Evolutionary conservation across 768 basidiomycete genomes (phyloP).

Genomic region (Xerocomellus intermedius): DNA sequence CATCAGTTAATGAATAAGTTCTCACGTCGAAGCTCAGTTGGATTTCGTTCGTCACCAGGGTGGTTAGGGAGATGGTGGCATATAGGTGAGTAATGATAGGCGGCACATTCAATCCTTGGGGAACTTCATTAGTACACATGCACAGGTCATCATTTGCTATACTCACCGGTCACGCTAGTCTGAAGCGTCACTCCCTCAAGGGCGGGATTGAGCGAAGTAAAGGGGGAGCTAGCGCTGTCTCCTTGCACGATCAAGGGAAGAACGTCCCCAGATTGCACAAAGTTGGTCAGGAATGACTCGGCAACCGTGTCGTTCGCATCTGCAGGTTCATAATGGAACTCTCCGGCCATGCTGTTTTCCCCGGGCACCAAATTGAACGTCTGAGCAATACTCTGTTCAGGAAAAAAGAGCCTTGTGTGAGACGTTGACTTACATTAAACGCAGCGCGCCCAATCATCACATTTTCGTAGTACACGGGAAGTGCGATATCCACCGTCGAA

Average conservation of each 20-base stretch:
- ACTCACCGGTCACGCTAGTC: conserved; percentile 48
- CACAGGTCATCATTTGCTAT: not conserved
- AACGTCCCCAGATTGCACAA: conserved; percentile 50
- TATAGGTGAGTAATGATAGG: conserved; percentile 57
- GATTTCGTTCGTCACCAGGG: conserved; percentile 50
- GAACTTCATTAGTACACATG: not conserved
- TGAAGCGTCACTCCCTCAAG: conserved; percentile 51
- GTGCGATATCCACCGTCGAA: conserved; percentile 52
- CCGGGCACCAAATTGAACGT: conserved; percentile 59
- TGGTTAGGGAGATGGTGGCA: conserved; percentile 50
- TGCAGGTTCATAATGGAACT: conserved; percentile 68
- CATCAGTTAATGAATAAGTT: not conserved
- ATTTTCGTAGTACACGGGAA: conserved; percentile 57
- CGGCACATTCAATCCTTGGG: conserved; percentile 46
- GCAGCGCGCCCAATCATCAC: conserved; percentile 57
- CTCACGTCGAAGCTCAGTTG: conserved; percentile 57
- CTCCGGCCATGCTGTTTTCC: conserved; percentile 47
- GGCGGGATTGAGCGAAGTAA: conserved; percentile 54
- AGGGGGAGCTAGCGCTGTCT: conserved; percentile 58
- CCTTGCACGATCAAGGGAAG: conserved; percentile 59
- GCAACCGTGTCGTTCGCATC: conserved; percentile 67
- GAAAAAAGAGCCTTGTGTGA: not conserved
- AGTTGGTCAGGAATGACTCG: conserved; percentile 56
- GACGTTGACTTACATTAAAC: conserved; percentile 45
- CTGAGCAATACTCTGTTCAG: conserved; percentile 31